phyloP scores from a whole-genome alignment of 2,329 filamentous ascomycete genomes.

The Aspergillus novoparasiticus region DNA sequence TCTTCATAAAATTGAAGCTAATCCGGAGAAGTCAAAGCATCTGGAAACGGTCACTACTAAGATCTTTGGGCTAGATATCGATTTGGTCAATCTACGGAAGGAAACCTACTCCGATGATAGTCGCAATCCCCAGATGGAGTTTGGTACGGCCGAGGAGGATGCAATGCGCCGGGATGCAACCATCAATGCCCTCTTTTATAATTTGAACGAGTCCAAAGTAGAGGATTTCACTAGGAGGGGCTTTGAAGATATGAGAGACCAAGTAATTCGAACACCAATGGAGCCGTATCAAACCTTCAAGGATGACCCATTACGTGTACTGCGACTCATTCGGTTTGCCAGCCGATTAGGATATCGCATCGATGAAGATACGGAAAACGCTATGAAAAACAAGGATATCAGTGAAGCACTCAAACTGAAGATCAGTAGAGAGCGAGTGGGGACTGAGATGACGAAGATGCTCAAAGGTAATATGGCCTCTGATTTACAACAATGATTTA shows the following conservation, averaged over 20 bases:
- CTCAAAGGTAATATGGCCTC: constrained; percentile 61
- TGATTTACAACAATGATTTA: neutral
- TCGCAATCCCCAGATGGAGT: constrained; percentile 88
- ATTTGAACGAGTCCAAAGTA: constrained; percentile 74
- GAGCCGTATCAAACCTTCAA: constrained; percentile 90
- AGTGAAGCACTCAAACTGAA: constrained; percentile 78
- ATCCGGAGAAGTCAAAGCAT: constrained; percentile 96
- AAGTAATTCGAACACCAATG: constrained; percentile 80
- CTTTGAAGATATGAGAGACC: constrained; percentile 70
- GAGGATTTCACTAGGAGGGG: constrained; percentile 83
- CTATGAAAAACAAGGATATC: constrained; percentile 80
- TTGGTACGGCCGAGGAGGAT: constrained; percentile 89
- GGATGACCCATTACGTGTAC: constrained; percentile 85
- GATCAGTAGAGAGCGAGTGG: constrained; percentile 88
- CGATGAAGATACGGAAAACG: constrained; percentile 65
- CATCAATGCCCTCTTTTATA: constrained; percentile 95
- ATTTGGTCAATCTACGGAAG: constrained; percentile 91
- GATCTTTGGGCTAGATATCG: constrained; percentile 83
- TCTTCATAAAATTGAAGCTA: constrained; percentile 85
- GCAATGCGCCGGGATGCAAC: constrained; percentile 87
- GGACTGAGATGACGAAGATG: constrained; percentile 89
- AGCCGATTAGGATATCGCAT: constrained; percentile 81
- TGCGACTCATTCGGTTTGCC: constrained; percentile 87
- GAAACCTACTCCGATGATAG: constrained; percentile 90
- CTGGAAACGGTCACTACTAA: constrained; percentile 87